Evolutionary conservation across 78 protist genomes (phyloP).

Genomic region (Isochrysis galbana): DNA sequence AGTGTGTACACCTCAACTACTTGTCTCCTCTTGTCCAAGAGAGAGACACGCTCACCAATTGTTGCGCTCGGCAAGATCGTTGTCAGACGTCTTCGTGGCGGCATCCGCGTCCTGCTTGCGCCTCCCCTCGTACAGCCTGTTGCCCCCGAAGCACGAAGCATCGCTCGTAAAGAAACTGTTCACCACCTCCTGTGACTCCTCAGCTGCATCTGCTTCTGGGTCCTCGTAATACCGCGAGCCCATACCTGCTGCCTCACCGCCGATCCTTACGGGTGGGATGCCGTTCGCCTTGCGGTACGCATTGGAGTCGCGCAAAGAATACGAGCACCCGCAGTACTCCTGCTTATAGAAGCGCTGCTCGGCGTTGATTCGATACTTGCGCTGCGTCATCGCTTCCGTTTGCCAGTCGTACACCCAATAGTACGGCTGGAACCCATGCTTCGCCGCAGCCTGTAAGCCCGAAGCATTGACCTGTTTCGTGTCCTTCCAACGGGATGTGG

Average conservation of each 20-base stretch:
- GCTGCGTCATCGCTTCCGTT: slow-evolving; percentile 19
- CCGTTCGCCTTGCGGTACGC: slow-evolving; percentile 8
- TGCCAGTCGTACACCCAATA: slow-evolving; percentile 34
- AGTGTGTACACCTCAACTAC: too few species aligned
- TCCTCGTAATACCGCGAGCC: background rate
- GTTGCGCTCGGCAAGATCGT: background rate
- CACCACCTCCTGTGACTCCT: slow-evolving; percentile 10
- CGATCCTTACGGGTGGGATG: background rate
- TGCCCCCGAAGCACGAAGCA: background rate
- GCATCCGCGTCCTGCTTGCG: background rate
- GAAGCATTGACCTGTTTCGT: background rate
- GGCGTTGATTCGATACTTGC: slow-evolving; percentile 40
- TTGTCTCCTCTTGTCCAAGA: too few species aligned
- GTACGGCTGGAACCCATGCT: background rate
- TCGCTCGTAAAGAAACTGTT: background rate
- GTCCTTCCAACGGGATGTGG: slow-evolving; percentile 41
- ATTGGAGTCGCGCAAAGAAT: slow-evolving; percentile 28
- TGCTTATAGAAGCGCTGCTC: slow-evolving; percentile 37
- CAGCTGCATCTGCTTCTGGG: background rate
- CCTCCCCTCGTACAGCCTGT: background rate
- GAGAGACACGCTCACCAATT: background rate
- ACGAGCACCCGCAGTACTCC: slow-evolving; percentile 38
- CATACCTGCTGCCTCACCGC: background rate
- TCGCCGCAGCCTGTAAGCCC: slow-evolving; percentile 15
- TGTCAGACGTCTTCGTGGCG: background rate